Evolutionary conservation across 371 early-diverging fungal species (phyloP), one percentile per base, ranked within the genome.

Genomic region (Zychaea mexicana): DNA sequence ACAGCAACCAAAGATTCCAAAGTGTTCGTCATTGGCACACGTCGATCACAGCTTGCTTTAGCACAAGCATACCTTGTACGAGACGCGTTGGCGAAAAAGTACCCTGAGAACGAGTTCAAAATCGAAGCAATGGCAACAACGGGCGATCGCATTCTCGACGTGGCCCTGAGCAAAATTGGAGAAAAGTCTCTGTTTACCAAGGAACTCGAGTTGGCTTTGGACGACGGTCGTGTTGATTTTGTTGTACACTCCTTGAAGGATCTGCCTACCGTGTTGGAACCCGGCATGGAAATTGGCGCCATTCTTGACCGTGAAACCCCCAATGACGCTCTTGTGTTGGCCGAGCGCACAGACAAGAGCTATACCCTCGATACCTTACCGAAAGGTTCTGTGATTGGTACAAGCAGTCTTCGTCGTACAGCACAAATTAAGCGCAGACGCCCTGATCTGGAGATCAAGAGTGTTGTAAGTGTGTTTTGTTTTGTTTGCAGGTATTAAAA

Each of bases 191-290:
- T 98, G 49, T 98, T 98, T 68, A 98, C 98, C 46, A 96, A 96
- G 64, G 98, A 98, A 64, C 85, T 98, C 6, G 96, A 98, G 66
- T 70, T 87, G 1, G 91, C 96, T 6, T 78, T 98, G 33, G 80
- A 82, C 21, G 79, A 85, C n/a, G 71, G 84, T 17, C 66, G 69
- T 19, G 92, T 96, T 12, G 94, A 97, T 74, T 68, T 97, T 36
- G 91, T 97, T 27, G 96, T 96, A 1, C 98, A 98, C 69, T 92
- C 94, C 28, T 83, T 98, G 38, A 98, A 98, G 77, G 98, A 98
- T 73, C 73, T 98, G 54, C 96, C 95, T 3, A 97, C 98, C n/a
- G 84, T 78, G 19, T 71, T 96, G 53, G 95, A 96, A 5, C 76
- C 79, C 0, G 94, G 94, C 60, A 93, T 98, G 91, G 60, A 69